Conservation (phyloP, 306 rosid species). For the Lagenaria siceraria region DNA sequence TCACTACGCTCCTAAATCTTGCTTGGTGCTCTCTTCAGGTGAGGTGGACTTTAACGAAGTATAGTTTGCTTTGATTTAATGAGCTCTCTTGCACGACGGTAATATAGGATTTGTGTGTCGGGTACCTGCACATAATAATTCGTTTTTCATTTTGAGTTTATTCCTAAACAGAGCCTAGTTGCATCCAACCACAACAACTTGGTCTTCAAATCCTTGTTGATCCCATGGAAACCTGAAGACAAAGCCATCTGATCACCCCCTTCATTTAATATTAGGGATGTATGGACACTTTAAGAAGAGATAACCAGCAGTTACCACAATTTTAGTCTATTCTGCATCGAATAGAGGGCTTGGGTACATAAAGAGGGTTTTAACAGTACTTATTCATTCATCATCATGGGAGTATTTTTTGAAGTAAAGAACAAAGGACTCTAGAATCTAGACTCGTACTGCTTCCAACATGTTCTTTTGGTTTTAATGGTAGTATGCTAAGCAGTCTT, state of each 20-base stretch:
- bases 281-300: not conserved
- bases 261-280: not conserved
- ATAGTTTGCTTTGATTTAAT: not conserved
- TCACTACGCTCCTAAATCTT: conserved; percentile 43
- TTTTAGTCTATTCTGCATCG: not conserved
- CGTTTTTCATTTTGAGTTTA: not conserved
- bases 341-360: no score
- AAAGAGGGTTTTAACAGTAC: no score
- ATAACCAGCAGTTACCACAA: no score
- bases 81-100: not conserved
- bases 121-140: not conserved
- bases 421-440: not conserved
- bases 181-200: not conserved
- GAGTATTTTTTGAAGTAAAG: not conserved
- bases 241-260: not conserved
- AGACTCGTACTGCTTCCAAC: not conserved
- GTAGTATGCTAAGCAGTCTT: not conserved
- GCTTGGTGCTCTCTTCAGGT: conserved; percentile 62
- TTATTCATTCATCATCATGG: not conserved
- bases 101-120: not conserved
- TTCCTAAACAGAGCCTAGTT: not conserved
- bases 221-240: not conserved
- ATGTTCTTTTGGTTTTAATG: not conserved
- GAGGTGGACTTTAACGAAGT: not conserved
- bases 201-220: not conserved